phyloP scores from a whole-genome alignment of 352 stramenopile genomes.

The Porosira glacialis region DNA sequence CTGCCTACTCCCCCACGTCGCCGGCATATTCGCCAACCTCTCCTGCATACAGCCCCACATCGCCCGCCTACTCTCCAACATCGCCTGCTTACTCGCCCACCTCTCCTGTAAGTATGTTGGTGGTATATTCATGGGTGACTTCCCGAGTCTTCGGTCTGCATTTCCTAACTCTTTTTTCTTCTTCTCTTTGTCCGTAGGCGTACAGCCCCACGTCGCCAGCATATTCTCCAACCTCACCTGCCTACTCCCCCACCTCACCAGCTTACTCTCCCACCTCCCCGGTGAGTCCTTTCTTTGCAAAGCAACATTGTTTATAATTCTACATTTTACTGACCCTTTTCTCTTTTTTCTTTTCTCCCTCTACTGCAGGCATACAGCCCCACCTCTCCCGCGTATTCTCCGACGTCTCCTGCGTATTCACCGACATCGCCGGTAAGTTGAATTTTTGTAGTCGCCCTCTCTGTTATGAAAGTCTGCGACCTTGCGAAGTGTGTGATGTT shows the following conservation, averaged over 20 bases:
- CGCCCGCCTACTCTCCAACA: slow-evolving; percentile 80
- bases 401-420: slow-evolving; percentile 73
- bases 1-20: slow-evolving; percentile 83
- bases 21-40: no score
- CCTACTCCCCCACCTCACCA: slow-evolving; percentile 86
- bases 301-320: no score
- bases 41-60: no score
- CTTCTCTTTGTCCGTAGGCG: slow-evolving; percentile 13
- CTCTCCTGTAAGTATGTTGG: slow-evolving; percentile 81
- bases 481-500: no score
- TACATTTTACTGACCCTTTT: no score
- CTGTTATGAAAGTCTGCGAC: no score
- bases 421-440: slow-evolving; percentile 77
- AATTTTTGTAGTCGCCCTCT: no score
- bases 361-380: slow-evolving; percentile 82
- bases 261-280: slow-evolving; percentile 80
- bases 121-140: slow-evolving; percentile 73
- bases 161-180: slow-evolving; percentile 62
- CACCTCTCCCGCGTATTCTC: slow-evolving; percentile 74
- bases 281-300: no score
- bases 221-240: slow-evolving; percentile 84
- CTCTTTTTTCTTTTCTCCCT: no score
- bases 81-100: slow-evolving; percentile 76
- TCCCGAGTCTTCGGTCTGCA: slow-evolving; percentile 52
- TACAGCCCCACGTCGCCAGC: slow-evolving; percentile 85